A percentile compares a stretch with the other conserved stretches of the same genome.
These are phyloP conservation scores for Leccinum disarticulatum DNA, from an alignment of 768 basidiomycete species.

Conservation along the genomic window DNA sequence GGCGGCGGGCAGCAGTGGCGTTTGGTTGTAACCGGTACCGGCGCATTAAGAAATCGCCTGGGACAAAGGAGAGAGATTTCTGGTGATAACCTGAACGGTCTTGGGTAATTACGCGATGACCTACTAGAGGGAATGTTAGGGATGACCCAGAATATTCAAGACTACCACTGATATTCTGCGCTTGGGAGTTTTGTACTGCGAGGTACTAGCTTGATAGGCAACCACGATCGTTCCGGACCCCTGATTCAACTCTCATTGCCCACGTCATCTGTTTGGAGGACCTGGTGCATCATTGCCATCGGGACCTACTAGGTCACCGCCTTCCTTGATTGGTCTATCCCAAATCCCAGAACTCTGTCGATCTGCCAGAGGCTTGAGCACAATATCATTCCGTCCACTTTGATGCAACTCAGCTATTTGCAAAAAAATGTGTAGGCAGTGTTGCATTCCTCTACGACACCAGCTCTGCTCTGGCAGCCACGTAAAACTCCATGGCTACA, in stretches of 20 bases:
- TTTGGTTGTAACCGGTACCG: neutral
- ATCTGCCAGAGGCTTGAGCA: neutral
- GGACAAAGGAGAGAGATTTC: neutral
- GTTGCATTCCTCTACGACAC: neutral
- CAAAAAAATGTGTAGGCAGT: neutral
- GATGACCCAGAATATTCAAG: no score
- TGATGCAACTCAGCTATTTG: neutral
- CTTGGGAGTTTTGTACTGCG: no score
- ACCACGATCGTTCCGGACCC: no score
- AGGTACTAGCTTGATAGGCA: no score
- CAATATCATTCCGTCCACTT: neutral
- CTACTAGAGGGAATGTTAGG: no score
- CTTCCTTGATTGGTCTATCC: neutral
- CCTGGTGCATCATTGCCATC: neutral
- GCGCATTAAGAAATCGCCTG: neutral
- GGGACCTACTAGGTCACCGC: neutral
- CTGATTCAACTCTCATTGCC: no score
- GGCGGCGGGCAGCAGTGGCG: neutral
- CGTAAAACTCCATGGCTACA: neutral
- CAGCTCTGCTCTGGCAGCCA: neutral
- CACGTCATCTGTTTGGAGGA: neutral
- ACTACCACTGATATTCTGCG: no score
- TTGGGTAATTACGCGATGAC: no score
- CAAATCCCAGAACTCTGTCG: neutral
- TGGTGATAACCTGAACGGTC: no score